phyloP scores from a whole-genome alignment of 2,329 filamentous ascomycete species.

The Trichoderma polysporum region DNA sequence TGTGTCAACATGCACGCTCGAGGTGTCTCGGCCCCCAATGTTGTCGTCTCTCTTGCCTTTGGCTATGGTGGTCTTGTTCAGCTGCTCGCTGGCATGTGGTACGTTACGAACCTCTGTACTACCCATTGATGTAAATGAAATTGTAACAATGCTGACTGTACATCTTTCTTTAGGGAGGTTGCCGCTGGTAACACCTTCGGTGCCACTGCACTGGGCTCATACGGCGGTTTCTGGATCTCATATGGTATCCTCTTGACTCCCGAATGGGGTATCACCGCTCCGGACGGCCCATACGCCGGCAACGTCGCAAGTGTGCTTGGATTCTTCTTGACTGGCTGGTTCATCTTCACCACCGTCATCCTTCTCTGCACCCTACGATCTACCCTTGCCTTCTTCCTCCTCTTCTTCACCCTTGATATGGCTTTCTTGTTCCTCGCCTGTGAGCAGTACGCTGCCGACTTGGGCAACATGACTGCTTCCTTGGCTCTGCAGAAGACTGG shows the following conservation, averaged over 20 bases:
- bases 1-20: slow-evolving; percentile 69
- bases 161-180: slow-evolving; percentile 65
- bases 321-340: slow-evolving; percentile 77
- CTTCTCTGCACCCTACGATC: slow-evolving; percentile 73
- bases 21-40: slow-evolving; percentile 59
- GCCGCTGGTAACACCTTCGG: slow-evolving; percentile 85
- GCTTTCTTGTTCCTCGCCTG: slow-evolving; percentile 72
- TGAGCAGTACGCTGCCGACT: slow-evolving; percentile 57
- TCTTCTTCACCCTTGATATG: slow-evolving; percentile 76
- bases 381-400: slow-evolving; percentile 72
- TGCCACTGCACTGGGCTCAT: slow-evolving; percentile 77
- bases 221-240: slow-evolving; percentile 80
- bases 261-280: slow-evolving; percentile 57
- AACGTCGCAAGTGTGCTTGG: slow-evolving; percentile 60
- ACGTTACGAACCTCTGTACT: slow-evolving; percentile 37
- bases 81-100: slow-evolving; percentile 85
- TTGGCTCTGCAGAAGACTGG: slow-evolving; percentile 64
- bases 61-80: slow-evolving; percentile 78
- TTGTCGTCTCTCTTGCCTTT: slow-evolving; percentile 68
- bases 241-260: slow-evolving; percentile 72
- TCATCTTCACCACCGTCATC: slow-evolving; percentile 78
- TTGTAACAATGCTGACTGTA: slow-evolving; percentile 19
- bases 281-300: slow-evolving; percentile 47
- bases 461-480: slow-evolving; percentile 48
- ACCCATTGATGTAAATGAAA: not conserved